phyloP scores from a whole-genome alignment of 768 basidiomycete species.

The Roridomyces roridus region DNA sequence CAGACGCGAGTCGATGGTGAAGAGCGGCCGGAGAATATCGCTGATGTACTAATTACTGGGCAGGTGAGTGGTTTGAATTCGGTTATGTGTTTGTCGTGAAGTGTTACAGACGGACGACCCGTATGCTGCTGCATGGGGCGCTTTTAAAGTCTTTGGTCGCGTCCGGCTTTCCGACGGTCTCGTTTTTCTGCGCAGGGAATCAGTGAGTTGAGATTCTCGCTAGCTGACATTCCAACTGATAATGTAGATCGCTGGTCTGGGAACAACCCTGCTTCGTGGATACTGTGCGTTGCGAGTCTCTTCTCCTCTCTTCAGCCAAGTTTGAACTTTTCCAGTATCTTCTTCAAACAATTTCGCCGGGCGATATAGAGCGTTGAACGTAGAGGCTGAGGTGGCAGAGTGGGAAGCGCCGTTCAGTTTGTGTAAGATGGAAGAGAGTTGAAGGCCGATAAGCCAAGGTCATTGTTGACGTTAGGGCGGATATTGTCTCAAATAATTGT shows the following conservation, averaged over 20 bases:
- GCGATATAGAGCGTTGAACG: constrained; percentile 44
- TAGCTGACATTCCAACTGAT: neutral
- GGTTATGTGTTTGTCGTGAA: neutral
- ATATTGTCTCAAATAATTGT: no score
- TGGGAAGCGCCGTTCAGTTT: constrained; percentile 64
- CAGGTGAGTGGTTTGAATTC: constrained; percentile 41
- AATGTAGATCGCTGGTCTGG: constrained; percentile 34
- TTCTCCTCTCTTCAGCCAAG: neutral
- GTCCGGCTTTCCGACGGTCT: constrained; percentile 66
- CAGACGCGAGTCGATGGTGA: constrained; percentile 36
- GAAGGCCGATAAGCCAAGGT: neutral
- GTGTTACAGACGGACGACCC: constrained; percentile 50
- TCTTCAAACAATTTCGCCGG: constrained; percentile 61
- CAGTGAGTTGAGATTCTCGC: constrained; percentile 41
- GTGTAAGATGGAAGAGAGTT: constrained; percentile 40
- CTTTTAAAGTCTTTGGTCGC: constrained; percentile 60
- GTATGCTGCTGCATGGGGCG: constrained; percentile 62
- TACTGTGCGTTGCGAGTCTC: constrained; percentile 42
- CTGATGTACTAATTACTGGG: constrained; percentile 61
- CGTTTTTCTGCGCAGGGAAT: constrained; percentile 56
- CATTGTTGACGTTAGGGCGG: no score
- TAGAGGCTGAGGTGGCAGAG: constrained; percentile 39
- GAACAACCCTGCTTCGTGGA: constrained; percentile 51
- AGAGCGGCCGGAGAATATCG: constrained; percentile 30
- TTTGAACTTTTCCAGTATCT: constrained; percentile 40